A percentile compares a stretch with the other conserved stretches of the same genome.
These are phyloP conservation scores for Cystobasidium slooffiae DNA, from an alignment of 1,284 basidiomycete species.

Conservation along the genomic window DNA sequence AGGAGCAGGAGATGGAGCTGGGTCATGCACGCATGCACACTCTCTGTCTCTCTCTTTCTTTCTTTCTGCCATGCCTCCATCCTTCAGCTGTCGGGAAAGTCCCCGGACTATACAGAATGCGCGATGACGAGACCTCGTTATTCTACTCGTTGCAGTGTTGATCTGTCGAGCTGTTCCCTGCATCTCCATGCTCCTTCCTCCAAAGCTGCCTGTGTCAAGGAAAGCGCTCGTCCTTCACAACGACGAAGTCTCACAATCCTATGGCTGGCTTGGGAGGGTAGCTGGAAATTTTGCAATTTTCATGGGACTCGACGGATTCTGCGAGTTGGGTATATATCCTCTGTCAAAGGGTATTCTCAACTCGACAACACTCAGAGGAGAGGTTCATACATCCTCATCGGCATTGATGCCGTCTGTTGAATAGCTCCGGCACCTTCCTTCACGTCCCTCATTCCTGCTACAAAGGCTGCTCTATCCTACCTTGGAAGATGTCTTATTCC, in stretches of 20 bases:
- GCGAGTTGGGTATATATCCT: not conserved
- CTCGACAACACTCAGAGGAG: slow-evolving; percentile 6
- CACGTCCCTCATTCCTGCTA: slow-evolving; percentile 15
- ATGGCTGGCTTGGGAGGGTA: slow-evolving; percentile 14
- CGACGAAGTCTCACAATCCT: slow-evolving; percentile 15
- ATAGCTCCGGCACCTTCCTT: slow-evolving; percentile 36
- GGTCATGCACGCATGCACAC: not conserved
- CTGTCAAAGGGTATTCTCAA: slow-evolving; percentile 1
- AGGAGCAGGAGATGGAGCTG: not conserved
- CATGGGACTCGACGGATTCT: not conserved
- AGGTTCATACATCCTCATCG: slow-evolving; percentile 21
- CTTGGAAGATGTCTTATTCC: not conserved
- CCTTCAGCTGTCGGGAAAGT: slow-evolving; percentile 42
- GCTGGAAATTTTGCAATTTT: not conserved
- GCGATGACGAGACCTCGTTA: slow-evolving; percentile 27
- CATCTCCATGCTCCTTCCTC: not conserved
- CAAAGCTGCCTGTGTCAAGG: slow-evolving; percentile 35
- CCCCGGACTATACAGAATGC: slow-evolving; percentile 35
- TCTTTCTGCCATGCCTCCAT: slow-evolving; percentile 8
- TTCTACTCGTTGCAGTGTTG: not conserved
- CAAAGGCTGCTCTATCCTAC: slow-evolving; percentile 10
- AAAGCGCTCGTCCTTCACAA: slow-evolving; percentile 35
- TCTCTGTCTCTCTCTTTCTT: not conserved
- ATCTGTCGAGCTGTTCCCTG: not conserved
- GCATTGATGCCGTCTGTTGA: slow-evolving; percentile 39